These are phyloP conservation scores for Stagonosporopsis rhizophila DNA, from an alignment of 2,329 filamentous ascomycete genomes.

Conservation along the genomic window DNA sequence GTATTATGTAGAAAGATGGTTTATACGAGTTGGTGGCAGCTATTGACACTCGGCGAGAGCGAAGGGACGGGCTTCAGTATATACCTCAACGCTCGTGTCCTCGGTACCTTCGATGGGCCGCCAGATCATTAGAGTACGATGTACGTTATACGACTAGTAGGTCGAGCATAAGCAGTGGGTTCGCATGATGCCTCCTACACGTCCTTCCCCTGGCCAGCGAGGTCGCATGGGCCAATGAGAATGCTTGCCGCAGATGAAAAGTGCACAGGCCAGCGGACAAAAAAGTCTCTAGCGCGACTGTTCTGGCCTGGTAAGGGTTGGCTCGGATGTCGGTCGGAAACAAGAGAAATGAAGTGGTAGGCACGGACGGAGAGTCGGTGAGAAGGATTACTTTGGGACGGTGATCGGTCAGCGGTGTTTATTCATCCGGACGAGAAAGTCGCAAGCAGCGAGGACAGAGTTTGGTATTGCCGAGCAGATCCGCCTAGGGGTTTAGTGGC, in stretches of 20 bases:
- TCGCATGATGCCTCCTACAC: constrained; percentile 19
- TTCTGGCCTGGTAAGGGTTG: constrained; percentile 6
- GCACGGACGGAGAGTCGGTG: constrained; percentile 20
- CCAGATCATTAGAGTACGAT: constrained; percentile 3
- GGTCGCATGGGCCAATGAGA: constrained; percentile 8
- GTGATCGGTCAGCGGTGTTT: constrained; percentile 11
- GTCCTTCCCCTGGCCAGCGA: constrained; percentile 5
- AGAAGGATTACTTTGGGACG: constrained; percentile 2
- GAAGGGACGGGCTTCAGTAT: constrained; percentile 5
- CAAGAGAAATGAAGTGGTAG: constrained; percentile 16
- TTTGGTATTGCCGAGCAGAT: constrained; percentile 14
- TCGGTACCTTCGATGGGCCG: constrained; percentile 15
- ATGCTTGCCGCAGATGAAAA: constrained; percentile 7
- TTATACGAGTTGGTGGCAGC: constrained; percentile 6
- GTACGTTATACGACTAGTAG: constrained; percentile 11
- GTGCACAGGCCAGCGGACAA: constrained; percentile 9
- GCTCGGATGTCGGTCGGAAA: constrained; percentile 17
- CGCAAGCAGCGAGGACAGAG: background rate
- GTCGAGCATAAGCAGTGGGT: constrained; percentile 11
- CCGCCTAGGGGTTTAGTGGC: constrained; percentile 3
- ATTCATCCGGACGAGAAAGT: constrained; percentile 6
- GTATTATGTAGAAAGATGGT: constrained; percentile 2
- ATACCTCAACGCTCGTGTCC: constrained; percentile 13
- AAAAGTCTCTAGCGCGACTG: constrained; percentile 12
- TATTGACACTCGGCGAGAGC: constrained; percentile 3